Base-by-base conservation (phyloP, 805 yeast genomes). In the Nadsonia fulvescens region DNA sequence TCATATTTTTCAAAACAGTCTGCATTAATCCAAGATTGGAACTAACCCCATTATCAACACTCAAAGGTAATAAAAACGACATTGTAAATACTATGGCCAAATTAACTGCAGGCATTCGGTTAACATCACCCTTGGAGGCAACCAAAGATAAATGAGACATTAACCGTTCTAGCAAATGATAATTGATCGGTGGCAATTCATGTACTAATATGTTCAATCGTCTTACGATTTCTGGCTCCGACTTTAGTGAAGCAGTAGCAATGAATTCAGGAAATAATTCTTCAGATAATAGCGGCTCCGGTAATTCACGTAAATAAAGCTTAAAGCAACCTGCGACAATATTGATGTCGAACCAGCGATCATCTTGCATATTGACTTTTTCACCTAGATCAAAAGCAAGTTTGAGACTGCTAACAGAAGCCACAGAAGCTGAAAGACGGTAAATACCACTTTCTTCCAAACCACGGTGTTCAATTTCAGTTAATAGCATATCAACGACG, bases 401-500 rank as follows among this genome's bases (percentile, higher is more conserved):
- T 38, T 62, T 66, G 32, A 68, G 47, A 4, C 60, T 51, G 27
- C 66, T 62, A 23, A 68, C 66, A 25, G 67, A 61, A 5, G 69
- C 70, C 19, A 65, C 56, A 6, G 74, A 66, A 4, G 75, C 76
- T 1, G 74, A 68, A 17, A 68, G 58, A 46, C 96, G 67, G 47
- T 86, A 86, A 8, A 86, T 57, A 10, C 96, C 96, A 28, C 79
- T 77, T 44, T 83, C 95, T 37, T 79, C 82, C 15, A 86, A 46
- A 1, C 96, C 94, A 28, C 83, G 66, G n/a, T 58, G 51, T 47
- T 86, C 96, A 36, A 86, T 76, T 37, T 74, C 89, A 23, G 60
- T 60, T 37, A 82, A 58, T 22, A 86, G 51, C 30, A 61, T 60
- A 18, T 61, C 68, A 30, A 83, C 67, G 22, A 83, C 65, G 5